These are phyloP conservation scores for Hydnomerulius pinastri DNA, from an alignment of 768 basidiomycete species.

Conservation along the genomic window DNA sequence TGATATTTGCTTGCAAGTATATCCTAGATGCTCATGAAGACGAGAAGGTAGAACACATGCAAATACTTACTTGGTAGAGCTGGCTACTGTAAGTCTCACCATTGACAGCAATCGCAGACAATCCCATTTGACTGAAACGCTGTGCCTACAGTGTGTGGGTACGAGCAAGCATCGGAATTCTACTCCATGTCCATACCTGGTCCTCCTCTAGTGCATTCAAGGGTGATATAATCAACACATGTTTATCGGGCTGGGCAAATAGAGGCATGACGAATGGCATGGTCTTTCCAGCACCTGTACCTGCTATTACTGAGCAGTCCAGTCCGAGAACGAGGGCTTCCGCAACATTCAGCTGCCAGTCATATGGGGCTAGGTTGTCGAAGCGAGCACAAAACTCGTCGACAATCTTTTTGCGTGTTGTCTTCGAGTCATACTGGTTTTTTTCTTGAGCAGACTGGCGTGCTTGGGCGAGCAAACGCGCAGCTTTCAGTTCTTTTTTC, in stretches of 20 bases:
- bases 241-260: constrained; percentile 7
- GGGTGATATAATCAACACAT: constrained; percentile 19
- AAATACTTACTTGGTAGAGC: constrained; percentile 29
- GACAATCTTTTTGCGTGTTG: constrained; percentile 14
- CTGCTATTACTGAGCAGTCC: constrained; percentile 9
- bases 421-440: not conserved
- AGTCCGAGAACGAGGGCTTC: constrained; percentile 14
- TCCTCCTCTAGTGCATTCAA: constrained; percentile 22
- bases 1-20: constrained; percentile 18
- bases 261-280: constrained; percentile 23
- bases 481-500: not conserved
- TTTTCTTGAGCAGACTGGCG: not conserved
- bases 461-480: too few relatives aligned
- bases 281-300: constrained; percentile 23
- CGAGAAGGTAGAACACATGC: not conserved
- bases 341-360: constrained; percentile 14
- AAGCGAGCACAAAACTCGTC: not conserved
- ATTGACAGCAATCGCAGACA: constrained; percentile 37
- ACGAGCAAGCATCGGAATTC: too few relatives aligned
- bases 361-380: constrained; percentile 4
- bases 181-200: too few relatives aligned
- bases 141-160: constrained; percentile 18
- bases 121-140: constrained; percentile 30
- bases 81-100: constrained; percentile 33
- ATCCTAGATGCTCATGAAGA: not conserved